Evolutionary conservation across 2,329 filamentous ascomycete genomes (phyloP), one percentile per base, ranked within the genome.

Genomic region (Talaromyces atroroseus): DNA sequence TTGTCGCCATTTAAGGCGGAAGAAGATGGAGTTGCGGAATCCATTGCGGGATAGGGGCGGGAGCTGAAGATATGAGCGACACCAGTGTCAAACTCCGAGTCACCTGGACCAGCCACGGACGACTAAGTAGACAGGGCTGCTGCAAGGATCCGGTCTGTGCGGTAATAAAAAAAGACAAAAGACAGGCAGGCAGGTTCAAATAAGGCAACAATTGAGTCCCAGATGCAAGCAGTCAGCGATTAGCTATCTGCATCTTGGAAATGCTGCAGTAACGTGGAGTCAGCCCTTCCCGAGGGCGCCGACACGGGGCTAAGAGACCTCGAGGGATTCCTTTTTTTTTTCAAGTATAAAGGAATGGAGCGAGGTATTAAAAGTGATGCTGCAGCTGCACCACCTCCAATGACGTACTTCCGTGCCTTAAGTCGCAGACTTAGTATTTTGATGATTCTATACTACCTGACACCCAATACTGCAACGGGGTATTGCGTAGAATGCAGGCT

Each of bases 181-280:
- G 24, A n/a, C 29, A 51, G 47, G 49, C n/a, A 50, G 46, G 49
- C 14, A 44, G 21, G 34, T 56, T 56, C 61, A 58, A 62, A 56
- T 58, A 60, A 61, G 51, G 54, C 62, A 59, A 67, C 65, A 72
- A 68, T 67, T 65, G 68, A 65, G 71, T 68, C 68, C 66, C 69
- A 68, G 68, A 66, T 70, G 68, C 51, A 47, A 49, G 52, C 21
- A 67, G 68, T 67, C 66, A 67, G 63, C 64, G 64, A 68, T 66
- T 73, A 70, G 70, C 69, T 71, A 66, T 70, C 67, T 73, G 72
- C 72, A 75, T 75, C 65, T 74, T 75, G 72, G 64, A 71, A n/a
- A 67, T 66, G 65, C 64, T 56, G 57, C 69, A 71, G 66, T 64
- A 65, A 71, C 69, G 68, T 67, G 68, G 65, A 71, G 69, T 59